Base-by-base conservation (phyloP, 306 rosid genomes). In the Lathyrus oleraceus region DNA sequence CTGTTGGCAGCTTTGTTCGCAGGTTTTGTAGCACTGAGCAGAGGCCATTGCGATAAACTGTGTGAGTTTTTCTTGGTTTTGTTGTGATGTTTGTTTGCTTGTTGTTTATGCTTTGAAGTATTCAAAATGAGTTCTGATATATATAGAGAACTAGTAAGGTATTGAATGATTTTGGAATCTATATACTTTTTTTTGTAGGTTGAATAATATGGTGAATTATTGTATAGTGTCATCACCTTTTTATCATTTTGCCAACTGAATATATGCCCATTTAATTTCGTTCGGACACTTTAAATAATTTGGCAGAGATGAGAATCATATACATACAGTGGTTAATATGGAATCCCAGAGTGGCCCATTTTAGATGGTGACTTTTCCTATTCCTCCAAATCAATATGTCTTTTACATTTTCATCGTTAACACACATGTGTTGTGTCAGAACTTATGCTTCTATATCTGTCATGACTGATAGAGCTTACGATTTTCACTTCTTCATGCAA, bases 231-330 rank as follows among this genome's bases (percentile, higher is more conserved):
- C 25, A 9, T 13, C 12, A 4, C 70, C 73, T 52, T 61, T 28
- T 70, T 61, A 35, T 21, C 60, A 5, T 39, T 23, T 47, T 42
- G 10, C 42, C 85, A 64, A 69, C 81, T 28, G 81, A 80, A 83
- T 81, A 75, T 75, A 63, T 80, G 4, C 82, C 79, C 68, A 67
- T 59, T 49, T 49, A 72, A 59, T 65, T 65, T 64, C 11, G 12
- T 45, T 71, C 63, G 38, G 35, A 20, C 23, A 1, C 43, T 21
- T 67, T 6, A 7, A 42, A 39, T 23, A 19, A 45, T 2, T 13
- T 35, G 5, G 48, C 0, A 8, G 23, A 63, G 40, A 30, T 61
- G 56, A 63, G 64, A 73, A 21, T 64, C 51, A 13, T 53, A 63
- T 61, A 17, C 10, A 17, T 16, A 17, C 6, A 49, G 11, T 62